Evolutionary conservation across 2,329 filamentous ascomycete genomes (phyloP).

Genomic region (Ophiocordyceps camponoti-rufipedis): DNA sequence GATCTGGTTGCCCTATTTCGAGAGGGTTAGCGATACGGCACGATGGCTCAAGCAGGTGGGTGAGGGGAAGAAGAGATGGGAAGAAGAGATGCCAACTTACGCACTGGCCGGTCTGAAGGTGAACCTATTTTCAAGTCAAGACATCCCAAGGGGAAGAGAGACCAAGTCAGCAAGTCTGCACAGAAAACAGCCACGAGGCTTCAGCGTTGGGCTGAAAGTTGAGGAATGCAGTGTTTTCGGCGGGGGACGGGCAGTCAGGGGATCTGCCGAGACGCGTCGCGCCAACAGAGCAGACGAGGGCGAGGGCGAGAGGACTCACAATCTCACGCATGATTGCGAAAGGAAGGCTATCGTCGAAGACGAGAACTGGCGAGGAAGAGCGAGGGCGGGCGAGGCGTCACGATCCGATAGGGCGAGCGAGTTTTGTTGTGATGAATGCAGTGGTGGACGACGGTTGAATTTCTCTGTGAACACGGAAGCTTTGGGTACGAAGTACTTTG

Average conservation of each 20-base stretch:
- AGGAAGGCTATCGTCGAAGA: slow-evolving; percentile 8
- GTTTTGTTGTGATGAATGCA: slow-evolving; percentile 10
- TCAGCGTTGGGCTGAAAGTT: slow-evolving; percentile 1
- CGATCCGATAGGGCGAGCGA: slow-evolving; percentile 7
- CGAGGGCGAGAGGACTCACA: slow-evolving; percentile 26
- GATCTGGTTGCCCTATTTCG: slow-evolving; percentile 89
- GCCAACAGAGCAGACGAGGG: slow-evolving; percentile 3
- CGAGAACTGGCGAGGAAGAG: slow-evolving; percentile 5
- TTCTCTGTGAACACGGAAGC: slow-evolving; percentile 7
- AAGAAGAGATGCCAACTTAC: slow-evolving; percentile 34
- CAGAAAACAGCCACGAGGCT: not conserved
- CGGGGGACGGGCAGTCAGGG: slow-evolving; percentile 19
- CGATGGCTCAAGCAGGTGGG: slow-evolving; percentile 1
- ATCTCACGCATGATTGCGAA: slow-evolving; percentile 47
- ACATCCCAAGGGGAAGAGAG: slow-evolving; percentile 24
- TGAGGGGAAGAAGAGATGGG: not conserved
- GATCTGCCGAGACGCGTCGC: slow-evolving; percentile 19
- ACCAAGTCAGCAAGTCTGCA: slow-evolving; percentile 31
- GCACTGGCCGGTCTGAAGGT: slow-evolving; percentile 99
- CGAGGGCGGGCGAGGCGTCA: slow-evolving; percentile 13
- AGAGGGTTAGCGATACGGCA: slow-evolving; percentile 17
- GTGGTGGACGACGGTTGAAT: slow-evolving; percentile 7
- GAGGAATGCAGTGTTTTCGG: slow-evolving; percentile 6
- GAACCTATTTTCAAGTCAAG: slow-evolving; percentile 47
- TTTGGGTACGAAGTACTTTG: not conserved